phyloP scores from a whole-genome alignment of 164 flowering plant species.

The Buxus sempervirens region DNA sequence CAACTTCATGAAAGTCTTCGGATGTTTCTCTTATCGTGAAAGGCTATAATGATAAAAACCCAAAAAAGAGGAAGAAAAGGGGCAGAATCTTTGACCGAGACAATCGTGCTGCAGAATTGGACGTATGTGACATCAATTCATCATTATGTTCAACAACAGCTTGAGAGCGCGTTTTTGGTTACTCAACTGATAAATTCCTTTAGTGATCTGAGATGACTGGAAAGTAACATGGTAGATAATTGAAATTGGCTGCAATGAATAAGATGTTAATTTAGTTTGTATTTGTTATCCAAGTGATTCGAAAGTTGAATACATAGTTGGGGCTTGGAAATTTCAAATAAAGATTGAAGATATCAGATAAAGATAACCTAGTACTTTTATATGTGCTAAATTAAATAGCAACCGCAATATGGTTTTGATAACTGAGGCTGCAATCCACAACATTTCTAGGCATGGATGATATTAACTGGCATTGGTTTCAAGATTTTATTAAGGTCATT shows the following conservation, averaged over 20 bases:
- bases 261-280: too few relatives aligned
- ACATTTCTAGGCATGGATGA: not conserved
- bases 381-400: not conserved
- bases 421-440: too few relatives aligned
- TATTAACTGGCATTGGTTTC: not conserved
- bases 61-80: slow-evolving; percentile 31
- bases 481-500: not conserved
- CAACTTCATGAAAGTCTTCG: slow-evolving; percentile 13
- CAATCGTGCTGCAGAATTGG: slow-evolving; percentile 26
- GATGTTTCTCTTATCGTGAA: slow-evolving; percentile 6
- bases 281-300: too few relatives aligned
- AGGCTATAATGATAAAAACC: slow-evolving; percentile 1
- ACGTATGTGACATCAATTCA: slow-evolving; percentile 18
- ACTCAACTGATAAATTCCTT: not conserved
- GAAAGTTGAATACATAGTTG: too few relatives aligned
- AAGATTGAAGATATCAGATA: too few relatives aligned
- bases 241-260: too few relatives aligned
- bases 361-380: not conserved
- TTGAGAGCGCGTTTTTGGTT: too few relatives aligned
- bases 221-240: too few relatives aligned
- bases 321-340: too few relatives aligned
- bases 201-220: too few relatives aligned
- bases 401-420: too few relatives aligned
- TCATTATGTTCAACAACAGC: too few relatives aligned
- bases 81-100: slow-evolving; percentile 31